Conservation (phyloP, 257 asterid species). For the Lavandula angustifolia region DNA sequence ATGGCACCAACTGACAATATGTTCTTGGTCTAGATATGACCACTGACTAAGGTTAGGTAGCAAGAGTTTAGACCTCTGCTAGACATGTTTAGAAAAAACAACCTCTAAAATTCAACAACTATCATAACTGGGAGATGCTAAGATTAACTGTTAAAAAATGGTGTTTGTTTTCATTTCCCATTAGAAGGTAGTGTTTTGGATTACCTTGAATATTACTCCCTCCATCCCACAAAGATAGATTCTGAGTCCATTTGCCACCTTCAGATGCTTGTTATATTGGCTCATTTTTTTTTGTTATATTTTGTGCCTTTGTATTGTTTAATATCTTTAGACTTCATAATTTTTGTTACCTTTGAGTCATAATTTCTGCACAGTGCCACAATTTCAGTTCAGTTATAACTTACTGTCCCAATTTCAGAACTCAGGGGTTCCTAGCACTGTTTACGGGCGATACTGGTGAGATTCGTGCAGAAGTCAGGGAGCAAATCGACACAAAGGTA, state of each 20-base stretch:
- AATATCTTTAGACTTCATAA: not conserved
- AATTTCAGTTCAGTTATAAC: not conserved
- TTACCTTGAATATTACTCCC: not conserved
- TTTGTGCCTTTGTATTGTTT: not conserved
- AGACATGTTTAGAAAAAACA: not conserved
- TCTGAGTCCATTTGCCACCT: not conserved
- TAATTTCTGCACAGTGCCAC: too few species aligned
- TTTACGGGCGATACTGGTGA: slow-evolving; percentile 94
- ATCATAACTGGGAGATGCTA: not conserved
- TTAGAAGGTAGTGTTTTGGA: not conserved
- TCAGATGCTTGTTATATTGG: too few species aligned
- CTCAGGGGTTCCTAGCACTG: slow-evolving; percentile 91
- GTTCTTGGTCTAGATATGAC: not conserved
- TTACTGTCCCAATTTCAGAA: slow-evolving; percentile 47
- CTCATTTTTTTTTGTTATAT: not conserved
- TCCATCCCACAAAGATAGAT: not conserved
- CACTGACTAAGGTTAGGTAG: not conserved
- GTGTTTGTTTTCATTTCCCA: not conserved
- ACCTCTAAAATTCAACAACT: not conserved
- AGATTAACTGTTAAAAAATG: not conserved
- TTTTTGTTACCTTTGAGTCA: not conserved
- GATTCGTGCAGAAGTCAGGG: slow-evolving; percentile 93
- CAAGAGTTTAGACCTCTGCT: not conserved
- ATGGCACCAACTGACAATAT: not conserved
- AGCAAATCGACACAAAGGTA: slow-evolving; percentile 92